Conservation (phyloP, 768 basidiomycete species). For the Clathrus columnatus region DNA sequence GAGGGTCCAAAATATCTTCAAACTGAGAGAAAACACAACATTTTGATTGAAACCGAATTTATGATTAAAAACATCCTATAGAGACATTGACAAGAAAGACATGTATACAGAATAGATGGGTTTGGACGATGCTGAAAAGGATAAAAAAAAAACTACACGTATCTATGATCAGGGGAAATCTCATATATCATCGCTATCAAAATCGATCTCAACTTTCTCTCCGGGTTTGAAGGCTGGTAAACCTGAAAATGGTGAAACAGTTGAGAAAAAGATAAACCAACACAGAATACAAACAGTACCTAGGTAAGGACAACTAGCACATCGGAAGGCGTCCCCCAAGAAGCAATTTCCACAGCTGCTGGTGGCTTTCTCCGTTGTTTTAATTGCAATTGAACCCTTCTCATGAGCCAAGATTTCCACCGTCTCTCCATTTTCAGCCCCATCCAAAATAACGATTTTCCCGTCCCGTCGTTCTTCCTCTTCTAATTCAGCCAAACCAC, state of each 20-base stretch:
- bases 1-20: neutral
- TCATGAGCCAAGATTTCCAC: constrained; percentile 46
- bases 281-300: constrained; percentile 50
- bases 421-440: constrained; percentile 48
- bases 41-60: neutral
- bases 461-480: constrained; percentile 54
- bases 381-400: constrained; percentile 60
- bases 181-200: constrained; percentile 85
- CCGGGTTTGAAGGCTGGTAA: constrained; percentile 97
- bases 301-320: constrained; percentile 90
- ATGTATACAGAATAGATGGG: neutral
- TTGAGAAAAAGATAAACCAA: constrained; percentile 7
- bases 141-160: neutral
- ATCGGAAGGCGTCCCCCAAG: constrained; percentile 95
- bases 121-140: neutral
- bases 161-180: too few species aligned
- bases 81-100: neutral
- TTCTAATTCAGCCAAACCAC: constrained; percentile 92
- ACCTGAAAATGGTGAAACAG: constrained; percentile 41
- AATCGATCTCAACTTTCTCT: constrained; percentile 90
- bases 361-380: constrained; percentile 75
- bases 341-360: constrained; percentile 98
- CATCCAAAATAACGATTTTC: constrained; percentile 64
- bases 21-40: too few species aligned
- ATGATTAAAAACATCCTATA: neutral